These are phyloP conservation scores for Talaromyces sp. DNA, from an alignment of 2,329 filamentous ascomycete genomes.

Conservation along the genomic window DNA sequence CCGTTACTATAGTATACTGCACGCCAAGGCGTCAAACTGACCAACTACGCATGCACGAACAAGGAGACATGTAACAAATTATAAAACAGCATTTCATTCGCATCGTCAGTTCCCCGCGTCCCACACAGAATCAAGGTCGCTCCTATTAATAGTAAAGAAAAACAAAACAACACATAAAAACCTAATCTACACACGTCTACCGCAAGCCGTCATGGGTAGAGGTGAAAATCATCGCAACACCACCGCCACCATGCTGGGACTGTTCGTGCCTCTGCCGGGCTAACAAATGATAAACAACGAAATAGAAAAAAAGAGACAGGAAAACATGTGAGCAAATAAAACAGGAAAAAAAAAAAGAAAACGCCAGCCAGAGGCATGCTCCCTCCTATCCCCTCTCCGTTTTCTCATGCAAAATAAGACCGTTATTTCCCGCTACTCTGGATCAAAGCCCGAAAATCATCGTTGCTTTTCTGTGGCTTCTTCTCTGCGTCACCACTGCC, in stretches of 20 bases:
- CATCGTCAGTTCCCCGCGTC: not conserved
- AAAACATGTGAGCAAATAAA: not conserved
- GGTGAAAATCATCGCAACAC: not conserved
- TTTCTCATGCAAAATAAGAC: not conserved
- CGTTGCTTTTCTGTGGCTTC: constrained; percentile 47
- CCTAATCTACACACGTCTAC: not conserved
- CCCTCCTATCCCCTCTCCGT: not conserved
- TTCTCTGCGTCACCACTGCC: constrained; percentile 17
- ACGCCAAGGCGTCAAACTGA: not conserved
- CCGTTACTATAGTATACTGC: not conserved
- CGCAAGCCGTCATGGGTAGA: not conserved
- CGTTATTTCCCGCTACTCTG: constrained; percentile 32
- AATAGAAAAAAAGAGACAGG: not conserved
- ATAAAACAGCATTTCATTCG: not conserved
- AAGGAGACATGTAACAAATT: too few species aligned
- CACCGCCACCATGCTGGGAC: not conserved
- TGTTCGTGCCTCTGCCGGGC: not conserved
- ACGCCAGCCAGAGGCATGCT: not conserved
- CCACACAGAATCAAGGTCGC: not conserved
- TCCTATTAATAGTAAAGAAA: not conserved
- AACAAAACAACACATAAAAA: not conserved
- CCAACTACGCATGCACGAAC: not conserved
- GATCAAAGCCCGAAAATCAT: constrained; percentile 54
- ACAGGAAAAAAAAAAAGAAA: not conserved
- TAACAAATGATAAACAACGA: not conserved